Base-by-base conservation (phyloP, 208 protist species). In the Acanthamoeba healyi region DNA sequence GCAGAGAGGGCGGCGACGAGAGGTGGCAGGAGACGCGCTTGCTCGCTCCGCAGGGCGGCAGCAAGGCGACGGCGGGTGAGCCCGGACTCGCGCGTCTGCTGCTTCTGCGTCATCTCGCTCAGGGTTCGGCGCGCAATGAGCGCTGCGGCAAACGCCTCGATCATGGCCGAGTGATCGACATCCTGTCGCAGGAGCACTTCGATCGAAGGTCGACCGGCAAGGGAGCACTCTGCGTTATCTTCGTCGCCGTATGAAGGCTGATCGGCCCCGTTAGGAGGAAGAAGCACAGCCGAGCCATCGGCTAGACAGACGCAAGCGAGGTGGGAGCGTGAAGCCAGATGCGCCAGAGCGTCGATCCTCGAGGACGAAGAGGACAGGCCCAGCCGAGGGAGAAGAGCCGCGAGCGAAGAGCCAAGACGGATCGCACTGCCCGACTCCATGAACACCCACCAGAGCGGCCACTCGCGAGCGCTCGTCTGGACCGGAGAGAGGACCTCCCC, bases 141-240 rank as follows among this genome's bases (percentile, higher is more conserved):
- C 3, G 74, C 74, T 5, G 74, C 26, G 24, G 74, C 74, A 24
- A n/a, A 84, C 1, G 74, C 74, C 26, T 56, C 44, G 42, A 84
- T 84, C n/a, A 84, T 32, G 4, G 17, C 24, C 5, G 7, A 19
- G n/a, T 84, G 74, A 56, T 84, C 74, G 24, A 44, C 74, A 22
- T 56, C 44, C 44, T 49, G 24, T 15, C 42, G 74, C 38, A 84
- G 38, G 9, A 84, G 46, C 38, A 84, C 74, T 56, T 84, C 74
- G 32, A 84, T 84, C 6, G 74, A 54, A 0, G 44, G 74, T 1
- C 26, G 74, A 5, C 22, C 42, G 12, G 42, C 36, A 26, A 26
- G 7, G 67, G 34, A 9, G 67, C 51, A 58, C 34, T 22, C 15
- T 9, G 9, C 58, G 58, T 54, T 6, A 9, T 24, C 26, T 36